Percentiles rank a stretch among this genome's conserved stretches.
Evolutionary conservation across 176 grass and related monocot species (phyloP).

Genomic region (Dendrocalamus sinicus): DNA sequence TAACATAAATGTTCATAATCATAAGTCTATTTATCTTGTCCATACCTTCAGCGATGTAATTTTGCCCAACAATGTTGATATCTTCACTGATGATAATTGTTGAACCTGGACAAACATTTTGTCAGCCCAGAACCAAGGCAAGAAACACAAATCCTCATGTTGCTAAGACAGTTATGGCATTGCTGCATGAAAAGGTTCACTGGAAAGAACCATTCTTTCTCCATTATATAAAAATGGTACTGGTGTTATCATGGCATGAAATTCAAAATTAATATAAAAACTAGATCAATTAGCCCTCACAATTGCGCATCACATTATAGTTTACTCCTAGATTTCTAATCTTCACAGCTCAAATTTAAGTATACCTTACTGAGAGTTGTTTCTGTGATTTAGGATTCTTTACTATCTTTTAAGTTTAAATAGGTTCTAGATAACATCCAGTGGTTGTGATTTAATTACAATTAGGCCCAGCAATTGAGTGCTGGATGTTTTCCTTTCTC

Average conservation of each 20-base stretch:
- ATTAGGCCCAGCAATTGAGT: not conserved
- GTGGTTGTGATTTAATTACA: constrained; percentile 10
- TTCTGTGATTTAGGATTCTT: constrained; percentile 17
- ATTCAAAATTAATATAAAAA: constrained; percentile 25
- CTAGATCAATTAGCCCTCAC: not conserved
- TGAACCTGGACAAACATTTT: constrained; percentile 55
- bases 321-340: constrained; percentile 10
- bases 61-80: constrained; percentile 85
- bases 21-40: constrained; percentile 37
- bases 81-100: constrained; percentile 74
- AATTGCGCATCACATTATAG: not conserved
- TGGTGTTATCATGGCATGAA: not conserved
- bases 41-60: constrained; percentile 82
- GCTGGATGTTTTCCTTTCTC: not conserved
- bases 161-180: not conserved
- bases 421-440: not conserved
- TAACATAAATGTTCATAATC: constrained; percentile 9
- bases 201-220: not conserved
- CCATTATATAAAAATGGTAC: constrained; percentile 33
- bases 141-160: constrained; percentile 6
- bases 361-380: not conserved
- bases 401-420: constrained; percentile 6
- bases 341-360: not conserved
- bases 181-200: constrained; percentile 13
- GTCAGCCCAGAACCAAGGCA: constrained; percentile 34